Conservation (phyloP, 2,329 filamentous ascomycete genomes). For the Parasarocladium wereldwijsianum region DNA sequence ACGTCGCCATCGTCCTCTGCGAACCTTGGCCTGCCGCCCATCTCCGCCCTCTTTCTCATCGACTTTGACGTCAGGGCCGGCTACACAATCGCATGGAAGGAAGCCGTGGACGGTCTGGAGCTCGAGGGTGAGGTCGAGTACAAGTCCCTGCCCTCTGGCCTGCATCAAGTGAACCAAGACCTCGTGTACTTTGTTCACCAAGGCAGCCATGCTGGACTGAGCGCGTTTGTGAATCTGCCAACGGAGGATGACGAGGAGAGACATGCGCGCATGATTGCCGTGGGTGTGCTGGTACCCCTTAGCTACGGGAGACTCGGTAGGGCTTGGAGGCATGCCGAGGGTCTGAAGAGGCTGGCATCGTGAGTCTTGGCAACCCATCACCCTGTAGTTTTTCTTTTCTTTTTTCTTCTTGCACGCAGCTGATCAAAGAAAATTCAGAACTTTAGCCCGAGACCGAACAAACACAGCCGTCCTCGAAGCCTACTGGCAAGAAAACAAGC, state of each 20-base stretch:
- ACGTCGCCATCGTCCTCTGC: slow-evolving; percentile 10
- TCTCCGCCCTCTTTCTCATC: slow-evolving; percentile 76
- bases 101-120: slow-evolving; percentile 50
- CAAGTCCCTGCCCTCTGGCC: slow-evolving; percentile 85
- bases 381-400: slow-evolving; percentile 1
- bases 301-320: slow-evolving; percentile 75
- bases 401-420: slow-evolving; percentile 9
- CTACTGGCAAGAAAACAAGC: slow-evolving; percentile 56
- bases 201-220: slow-evolving; percentile 66
- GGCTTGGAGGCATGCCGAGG: slow-evolving; percentile 75
- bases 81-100: slow-evolving; percentile 84
- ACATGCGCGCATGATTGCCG: slow-evolving; percentile 84
- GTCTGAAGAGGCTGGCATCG: slow-evolving; percentile 59
- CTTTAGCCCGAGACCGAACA: slow-evolving; percentile 49
- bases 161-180: slow-evolving; percentile 80
- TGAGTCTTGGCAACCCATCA: slow-evolving; percentile 21
- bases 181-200: slow-evolving; percentile 89
- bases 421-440: slow-evolving; percentile 20
- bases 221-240: slow-evolving; percentile 76
- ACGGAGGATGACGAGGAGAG: slow-evolving; percentile 63
- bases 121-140: slow-evolving; percentile 87
- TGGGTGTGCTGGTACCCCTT: slow-evolving; percentile 75
- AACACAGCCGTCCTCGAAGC: slow-evolving; percentile 52
- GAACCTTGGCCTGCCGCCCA: slow-evolving; percentile 16
- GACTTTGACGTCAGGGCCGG: slow-evolving; percentile 86